phyloP scores from a whole-genome alignment of 129 eudicot genomes.

The Lactuca sativa region DNA sequence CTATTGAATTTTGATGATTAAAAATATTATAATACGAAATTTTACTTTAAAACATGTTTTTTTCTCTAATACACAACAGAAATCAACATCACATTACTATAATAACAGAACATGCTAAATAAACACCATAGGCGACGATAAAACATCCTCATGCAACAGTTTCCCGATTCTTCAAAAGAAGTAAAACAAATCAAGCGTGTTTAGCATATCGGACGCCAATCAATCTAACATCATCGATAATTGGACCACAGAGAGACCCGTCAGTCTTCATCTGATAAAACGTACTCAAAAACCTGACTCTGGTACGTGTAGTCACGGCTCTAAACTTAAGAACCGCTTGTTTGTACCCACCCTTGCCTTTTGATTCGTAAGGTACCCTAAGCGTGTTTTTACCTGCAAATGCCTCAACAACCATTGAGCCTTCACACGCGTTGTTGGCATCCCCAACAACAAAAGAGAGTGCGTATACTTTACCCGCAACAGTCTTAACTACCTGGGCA shows the following conservation, averaged over 20 bases:
- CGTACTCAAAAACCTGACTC: constrained; percentile 64
- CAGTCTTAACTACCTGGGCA: constrained; percentile 73
- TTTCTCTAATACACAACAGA: constrained; percentile 36
- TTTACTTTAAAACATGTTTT: constrained; percentile 14
- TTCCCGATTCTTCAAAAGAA: constrained; percentile 10
- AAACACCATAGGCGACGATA: constrained; percentile 32
- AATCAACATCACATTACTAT: constrained; percentile 26
- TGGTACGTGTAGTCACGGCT: constrained; percentile 45
- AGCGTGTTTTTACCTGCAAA: constrained; percentile 55
- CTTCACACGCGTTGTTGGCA: constrained; percentile 71
- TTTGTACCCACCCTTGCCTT: constrained; percentile 59
- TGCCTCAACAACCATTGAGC: constrained; percentile 76
- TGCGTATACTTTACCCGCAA: constrained; percentile 55
- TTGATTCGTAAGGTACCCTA: constrained; percentile 49
- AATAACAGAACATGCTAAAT: constrained; percentile 35
- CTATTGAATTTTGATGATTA: too few species aligned
- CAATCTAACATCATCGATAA: constrained; percentile 71
- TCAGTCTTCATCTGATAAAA: constrained; percentile 77
- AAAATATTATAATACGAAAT: background rate
- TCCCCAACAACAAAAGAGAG: constrained; percentile 77
- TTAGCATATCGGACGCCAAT: constrained; percentile 46
- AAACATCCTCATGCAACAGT: constrained; percentile 19
- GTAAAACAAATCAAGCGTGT: constrained; percentile 34
- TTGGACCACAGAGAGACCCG: constrained; percentile 84
- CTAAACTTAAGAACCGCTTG: constrained; percentile 51